Evolutionary conservation across 2,329 filamentous ascomycete species (phyloP), one percentile per base, ranked within the genome.

Genomic region (Beauveria sp.): DNA sequence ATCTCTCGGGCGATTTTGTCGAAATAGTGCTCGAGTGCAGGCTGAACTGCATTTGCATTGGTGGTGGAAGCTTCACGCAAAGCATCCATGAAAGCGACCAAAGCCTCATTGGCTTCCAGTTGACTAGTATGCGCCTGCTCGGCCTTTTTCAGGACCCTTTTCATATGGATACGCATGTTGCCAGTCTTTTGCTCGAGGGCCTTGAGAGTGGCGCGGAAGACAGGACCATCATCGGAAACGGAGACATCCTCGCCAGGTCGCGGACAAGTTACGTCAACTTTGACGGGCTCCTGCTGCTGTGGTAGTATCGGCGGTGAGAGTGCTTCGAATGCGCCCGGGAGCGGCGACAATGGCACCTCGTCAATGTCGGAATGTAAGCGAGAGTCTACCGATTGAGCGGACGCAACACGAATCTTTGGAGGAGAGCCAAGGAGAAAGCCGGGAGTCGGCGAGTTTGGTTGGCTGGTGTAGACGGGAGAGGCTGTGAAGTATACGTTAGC

Each of bases 161-260:
- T 99, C 87, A 98, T 97, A 67, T 93, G 90, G 24, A 85, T 81
- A 63, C 93, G 88, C 90, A 99, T 95, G 68, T 90, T 96, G 49
- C 92, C 91, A 0, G 93, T 99, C 79, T 96, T 98, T 71, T 96
- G 93, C 74, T 99, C 95, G 31, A 98, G 78, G 0, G 93, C 89
- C 73, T 97, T 97, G 82, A 99, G 96, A 0, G 95, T 98, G 20
- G 95, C 96, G 65, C 96, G 86, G 76, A 99, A 99, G 1, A 99
- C 81, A 0, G 96, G 95, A 0, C 95, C 95, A 75, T 99, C 95
- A 67, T 98, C 95, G 24, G 89, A 88, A 24, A 89, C 84, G 64
- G 88, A 87, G 75, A 91, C 86, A 75, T 96, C 93, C 64, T 96
- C 93, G 40, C 86, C 88, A 3, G 92, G 92, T 54, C 91, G 87